Evolutionary conservation across 75 land plant genomes (phyloP), one percentile per base, ranked within the genome.

Genomic region (Chamaecyparis obtusa): DNA sequence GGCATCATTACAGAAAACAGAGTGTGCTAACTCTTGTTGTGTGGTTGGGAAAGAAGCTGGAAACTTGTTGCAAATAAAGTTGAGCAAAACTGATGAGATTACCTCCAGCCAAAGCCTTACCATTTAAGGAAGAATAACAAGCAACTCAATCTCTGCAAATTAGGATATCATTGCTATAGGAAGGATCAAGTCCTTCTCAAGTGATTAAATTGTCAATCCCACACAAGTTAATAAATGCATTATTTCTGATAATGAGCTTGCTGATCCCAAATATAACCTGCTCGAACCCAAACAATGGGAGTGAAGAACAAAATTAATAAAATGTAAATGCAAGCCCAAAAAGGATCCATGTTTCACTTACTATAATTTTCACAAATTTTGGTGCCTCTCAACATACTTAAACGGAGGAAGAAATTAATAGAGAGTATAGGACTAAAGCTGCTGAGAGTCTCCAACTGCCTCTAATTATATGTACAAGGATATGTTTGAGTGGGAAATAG

Each of bases 161-260:
- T 90, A 94, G 86, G 99, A 98, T 82, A 98, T 95, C 30, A 95
- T 90, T 39, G 87, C 96, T 98, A 89, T n/a, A n/a, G n/a, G n/a
- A 98, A 57, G 95, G 90, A 87, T 98, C 99, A 89, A 98, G 94
- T 46, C 92, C 95, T 88, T 95, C 95, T 87, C 96, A 87, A 75
- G 92, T 90, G 88, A 87, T 93, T 91, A 98, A 88, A 85, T 92
- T 92, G 83, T 95, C 99, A 87, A 98, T 88, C 55, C 99, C 96
- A 46, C 86, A 93, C 85, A 96, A 86, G 51, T 92, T 90, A 67
- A 93, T 92, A 41, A 98, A 90, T 75, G 97, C 96, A 89, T 98
- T 98, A 87, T 95, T 95, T 88, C 96, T 93, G 87, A 98, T 86
- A 87, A 96, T 94, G 87, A 98, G 96, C 87, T 91, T 96, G 56